Evolutionary conservation across 2,329 filamentous ascomycete genomes (phyloP).

Genomic region (Ophiosphaerella korrae): DNA sequence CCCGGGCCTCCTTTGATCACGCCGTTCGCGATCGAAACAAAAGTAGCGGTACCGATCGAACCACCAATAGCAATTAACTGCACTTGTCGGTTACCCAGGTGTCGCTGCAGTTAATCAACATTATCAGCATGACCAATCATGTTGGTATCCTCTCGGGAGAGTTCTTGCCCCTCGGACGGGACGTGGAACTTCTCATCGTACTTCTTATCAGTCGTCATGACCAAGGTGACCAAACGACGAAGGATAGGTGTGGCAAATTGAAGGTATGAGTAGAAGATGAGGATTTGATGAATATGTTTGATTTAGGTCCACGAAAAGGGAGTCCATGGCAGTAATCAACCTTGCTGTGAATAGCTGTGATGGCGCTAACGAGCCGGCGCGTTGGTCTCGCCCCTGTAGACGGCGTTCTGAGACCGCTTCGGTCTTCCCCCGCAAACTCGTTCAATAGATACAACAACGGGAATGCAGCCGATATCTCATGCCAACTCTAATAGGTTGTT

Average conservation of each 20-base stretch:
- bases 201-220: conserved; percentile 11
- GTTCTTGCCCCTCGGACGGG: conserved; percentile 8
- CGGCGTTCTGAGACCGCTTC: too few relatives aligned
- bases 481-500: conserved; percentile 67
- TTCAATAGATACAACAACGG: not conserved
- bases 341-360: conserved; percentile 1
- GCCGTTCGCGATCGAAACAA: conserved; percentile 66
- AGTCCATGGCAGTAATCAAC: not conserved
- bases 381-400: too few relatives aligned
- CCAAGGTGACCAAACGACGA: not conserved
- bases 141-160: conserved; percentile 14
- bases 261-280: not conserved
- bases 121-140: conserved; percentile 30
- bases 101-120: conserved; percentile 45
- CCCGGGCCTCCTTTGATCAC: conserved; percentile 57
- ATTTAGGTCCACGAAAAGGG: conserved; percentile 2
- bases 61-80: conserved; percentile 51
- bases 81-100: conserved; percentile 48
- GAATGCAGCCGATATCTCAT: conserved; percentile 45
- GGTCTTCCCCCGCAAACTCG: too few relatives aligned
- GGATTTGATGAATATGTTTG: conserved; percentile 8
- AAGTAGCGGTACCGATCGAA: conserved; percentile 55
- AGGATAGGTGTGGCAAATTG: not conserved
- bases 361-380: conserved; percentile 1
- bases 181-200: conserved; percentile 14